Conservation (phyloP, 805 yeast genomes). For the Ogataea degrootiae region DNA sequence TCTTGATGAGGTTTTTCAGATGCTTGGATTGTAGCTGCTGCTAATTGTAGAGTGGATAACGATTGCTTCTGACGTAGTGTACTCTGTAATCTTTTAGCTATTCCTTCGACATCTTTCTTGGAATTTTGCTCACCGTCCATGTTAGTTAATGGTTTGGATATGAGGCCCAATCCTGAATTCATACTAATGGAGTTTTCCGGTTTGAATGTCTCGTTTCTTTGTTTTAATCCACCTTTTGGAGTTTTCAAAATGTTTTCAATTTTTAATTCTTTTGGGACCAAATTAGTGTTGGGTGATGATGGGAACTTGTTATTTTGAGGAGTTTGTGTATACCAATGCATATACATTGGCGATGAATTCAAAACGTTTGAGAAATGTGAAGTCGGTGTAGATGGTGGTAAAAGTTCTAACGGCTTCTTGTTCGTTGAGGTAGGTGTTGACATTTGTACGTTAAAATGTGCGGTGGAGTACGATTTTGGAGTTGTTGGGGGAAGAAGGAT, state of each 20-base stretch:
- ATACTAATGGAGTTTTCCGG: neutral
- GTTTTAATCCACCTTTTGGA: constrained; percentile 11
- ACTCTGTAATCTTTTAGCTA: constrained; percentile 12
- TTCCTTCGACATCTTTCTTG: constrained; percentile 7
- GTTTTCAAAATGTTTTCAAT: constrained; percentile 21
- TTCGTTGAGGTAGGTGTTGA: constrained; percentile 10
- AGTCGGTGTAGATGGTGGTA: constrained; percentile 28
- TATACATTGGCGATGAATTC: constrained; percentile 32
- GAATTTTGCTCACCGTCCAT: neutral
- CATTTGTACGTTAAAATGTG: neutral
- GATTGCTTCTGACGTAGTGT: constrained; percentile 7
- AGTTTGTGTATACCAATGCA: constrained; percentile 28
- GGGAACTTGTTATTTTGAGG: constrained; percentile 18
- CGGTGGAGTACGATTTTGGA: constrained; percentile 5
- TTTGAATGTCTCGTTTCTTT: constrained; percentile 8
- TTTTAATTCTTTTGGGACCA: constrained; percentile 19
- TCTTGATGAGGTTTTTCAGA: neutral
- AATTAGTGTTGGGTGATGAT: constrained; percentile 15
- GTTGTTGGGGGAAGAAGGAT: constrained; percentile 9
- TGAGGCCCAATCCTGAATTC: constrained; percentile 1
- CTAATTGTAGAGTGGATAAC: no score
- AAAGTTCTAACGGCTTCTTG: constrained; percentile 9
- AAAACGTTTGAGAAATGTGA: constrained; percentile 30
- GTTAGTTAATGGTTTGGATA: neutral
- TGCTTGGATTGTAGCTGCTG: no score